Evolutionary conservation across 2,329 filamentous ascomycete genomes (phyloP).

Genomic region (Neofusicoccum parvum): DNA sequence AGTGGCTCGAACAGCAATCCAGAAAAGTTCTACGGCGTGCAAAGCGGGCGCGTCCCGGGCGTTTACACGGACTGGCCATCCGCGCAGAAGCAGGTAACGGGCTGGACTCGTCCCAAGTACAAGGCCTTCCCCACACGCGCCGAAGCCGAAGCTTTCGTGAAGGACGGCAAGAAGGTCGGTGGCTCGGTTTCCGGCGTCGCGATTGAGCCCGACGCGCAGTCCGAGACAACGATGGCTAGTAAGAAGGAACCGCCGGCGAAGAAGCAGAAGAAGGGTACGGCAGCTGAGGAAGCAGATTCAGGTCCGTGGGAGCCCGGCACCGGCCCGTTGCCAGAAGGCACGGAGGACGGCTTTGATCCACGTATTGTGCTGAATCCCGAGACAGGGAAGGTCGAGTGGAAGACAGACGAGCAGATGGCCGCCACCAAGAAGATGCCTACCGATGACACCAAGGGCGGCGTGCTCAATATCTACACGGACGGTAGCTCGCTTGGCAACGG

Average conservation of each 20-base stretch:
- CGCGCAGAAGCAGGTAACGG: constrained; percentile 72
- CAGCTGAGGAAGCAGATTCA: constrained; percentile 31
- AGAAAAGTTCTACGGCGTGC: constrained; percentile 62
- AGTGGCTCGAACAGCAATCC: constrained; percentile 1
- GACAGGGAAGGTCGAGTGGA: constrained; percentile 58
- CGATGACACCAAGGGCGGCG: constrained; percentile 47
- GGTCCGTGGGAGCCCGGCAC: constrained; percentile 46
- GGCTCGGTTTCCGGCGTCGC: constrained; percentile 29
- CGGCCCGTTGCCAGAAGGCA: constrained; percentile 57
- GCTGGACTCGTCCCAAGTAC: constrained; percentile 66
- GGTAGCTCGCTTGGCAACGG: constrained; percentile 65
- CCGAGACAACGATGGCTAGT: constrained; percentile 28
- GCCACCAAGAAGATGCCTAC: constrained; percentile 51
- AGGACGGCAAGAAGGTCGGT: constrained; percentile 30
- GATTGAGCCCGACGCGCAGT: constrained; percentile 31
- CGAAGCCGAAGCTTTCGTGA: constrained; percentile 80
- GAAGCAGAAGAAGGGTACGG: constrained; percentile 42
- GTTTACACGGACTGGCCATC: constrained; percentile 70
- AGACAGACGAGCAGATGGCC: constrained; percentile 51
- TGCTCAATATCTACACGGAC: constrained; percentile 65
- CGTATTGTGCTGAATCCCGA: constrained; percentile 57
- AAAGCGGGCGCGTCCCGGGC: constrained; percentile 59
- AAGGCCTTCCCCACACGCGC: constrained; percentile 51
- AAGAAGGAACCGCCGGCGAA: constrained; percentile 33
- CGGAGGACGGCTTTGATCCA: constrained; percentile 64